Evolutionary conservation across 1,139 yeast species (phyloP).

Genomic region (Saccharomycopsis crataegensis): DNA sequence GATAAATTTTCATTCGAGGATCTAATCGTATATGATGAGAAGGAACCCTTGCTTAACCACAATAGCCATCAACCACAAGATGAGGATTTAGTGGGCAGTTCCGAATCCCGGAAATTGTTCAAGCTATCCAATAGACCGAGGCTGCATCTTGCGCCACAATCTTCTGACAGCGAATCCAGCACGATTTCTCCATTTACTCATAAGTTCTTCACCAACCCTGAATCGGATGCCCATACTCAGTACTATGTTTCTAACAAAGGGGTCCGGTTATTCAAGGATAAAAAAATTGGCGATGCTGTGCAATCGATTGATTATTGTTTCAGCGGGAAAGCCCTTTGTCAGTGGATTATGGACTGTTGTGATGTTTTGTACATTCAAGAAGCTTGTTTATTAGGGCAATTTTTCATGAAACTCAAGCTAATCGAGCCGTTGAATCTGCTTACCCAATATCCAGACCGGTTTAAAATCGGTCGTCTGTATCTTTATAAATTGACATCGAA

Average conservation of each 20-base stretch:
- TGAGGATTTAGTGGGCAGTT: not conserved
- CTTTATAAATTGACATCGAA: slow-evolving; percentile 33
- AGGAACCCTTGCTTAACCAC: not conserved
- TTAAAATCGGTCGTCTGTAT: slow-evolving; percentile 30
- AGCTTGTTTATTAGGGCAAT: slow-evolving; percentile 53
- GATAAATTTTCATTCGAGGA: slow-evolving; percentile 6
- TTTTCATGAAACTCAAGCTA: slow-evolving; percentile 45
- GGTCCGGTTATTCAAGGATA: slow-evolving; percentile 47
- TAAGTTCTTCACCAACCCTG: slow-evolving; percentile 79
- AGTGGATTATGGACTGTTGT: slow-evolving; percentile 89
- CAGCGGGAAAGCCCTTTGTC: slow-evolving; percentile 72
- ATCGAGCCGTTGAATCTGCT: slow-evolving; percentile 34
- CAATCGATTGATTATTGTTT: slow-evolving; percentile 31
- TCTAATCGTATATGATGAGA: not conserved
- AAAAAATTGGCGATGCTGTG: slow-evolving; percentile 27
- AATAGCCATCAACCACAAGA: not conserved
- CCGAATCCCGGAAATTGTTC: not conserved
- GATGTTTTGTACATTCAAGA: slow-evolving; percentile 54
- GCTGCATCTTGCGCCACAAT: not conserved
- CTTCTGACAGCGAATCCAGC: not conserved
- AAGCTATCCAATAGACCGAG: not conserved
- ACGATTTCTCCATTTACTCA: slow-evolving; percentile 62
- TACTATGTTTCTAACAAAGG: slow-evolving; percentile 69
- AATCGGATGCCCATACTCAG: slow-evolving; percentile 73
- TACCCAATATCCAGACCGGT: slow-evolving; percentile 21